Base-by-base conservation (phyloP, 345 rosid species). In the Melaleuca quinquenervia region DNA sequence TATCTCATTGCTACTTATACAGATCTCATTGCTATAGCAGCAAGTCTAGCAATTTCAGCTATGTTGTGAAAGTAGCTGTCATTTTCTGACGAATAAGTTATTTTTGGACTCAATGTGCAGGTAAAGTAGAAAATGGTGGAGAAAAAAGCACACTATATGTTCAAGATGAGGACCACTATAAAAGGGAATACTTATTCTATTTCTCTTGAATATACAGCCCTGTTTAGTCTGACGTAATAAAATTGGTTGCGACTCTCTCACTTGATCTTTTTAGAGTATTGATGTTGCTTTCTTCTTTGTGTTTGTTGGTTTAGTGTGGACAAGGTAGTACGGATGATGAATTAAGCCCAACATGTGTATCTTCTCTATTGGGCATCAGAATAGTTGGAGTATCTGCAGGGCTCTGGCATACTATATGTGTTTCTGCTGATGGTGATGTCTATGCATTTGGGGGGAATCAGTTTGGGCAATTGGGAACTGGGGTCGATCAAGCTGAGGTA, bases 391-490 rank as follows among this genome's bases (percentile, higher is more conserved):
- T 96, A 56, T 94, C 99, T 50, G 98, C 97, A 7, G 99, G 99
- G 83, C 92, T 98, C 48, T 96, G 99, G 99, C 99, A 98, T 90
- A 95, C 99, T 7, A 87, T 94, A 82, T 98, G 99, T 82, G 85
- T 95, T 87, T 96, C 99, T 64, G 89, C 94, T 50, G 96, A 98
- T 84, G 99, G 99, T 36, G 98, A 93, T 90, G 95, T 94, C 84
- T 98, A 98, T 84, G 89, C 95, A 1, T 96, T 98, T 91, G 99
- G 99, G 52, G 99, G 99, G 88, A 98, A 98, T 88, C 99, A 98
- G 90, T 98, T 98, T 90, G 98, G 99, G 82, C 99, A 96, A 89
- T 90, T 98, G 90, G 99, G 99, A 87, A 95, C 99, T 86, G 99
- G 99, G 45, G 86, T 91, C 88, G 99, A 98, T 87, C 99, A 96